Evolutionary conservation across 345 rosid species (phyloP).

Genomic region (Geranium rotundifolium): DNA sequence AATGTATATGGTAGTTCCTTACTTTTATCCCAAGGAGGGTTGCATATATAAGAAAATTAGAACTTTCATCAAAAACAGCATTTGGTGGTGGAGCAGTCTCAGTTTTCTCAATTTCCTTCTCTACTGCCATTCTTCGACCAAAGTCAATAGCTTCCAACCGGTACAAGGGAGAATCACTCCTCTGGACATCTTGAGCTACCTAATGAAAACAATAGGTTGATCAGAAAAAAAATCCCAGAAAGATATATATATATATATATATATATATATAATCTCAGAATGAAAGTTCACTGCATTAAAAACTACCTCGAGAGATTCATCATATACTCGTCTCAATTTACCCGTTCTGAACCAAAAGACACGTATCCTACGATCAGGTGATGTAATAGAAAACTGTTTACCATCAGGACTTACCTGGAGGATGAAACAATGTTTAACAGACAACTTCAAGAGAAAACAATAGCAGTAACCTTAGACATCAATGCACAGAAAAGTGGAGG

Average conservation of each 20-base stretch:
- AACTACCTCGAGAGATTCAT: slow-evolving; percentile 90
- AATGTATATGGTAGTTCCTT: slow-evolving; percentile 12
- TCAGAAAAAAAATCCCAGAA: slow-evolving; percentile 1
- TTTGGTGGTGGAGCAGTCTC: slow-evolving; percentile 74
- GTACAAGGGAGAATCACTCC: slow-evolving; percentile 78
- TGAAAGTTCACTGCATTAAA: background rate
- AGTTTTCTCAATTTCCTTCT: slow-evolving; percentile 90
- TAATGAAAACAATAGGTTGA: slow-evolving; percentile 12
- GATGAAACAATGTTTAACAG: background rate
- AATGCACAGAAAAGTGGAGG: no score
- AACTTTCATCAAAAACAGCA: slow-evolving; percentile 93
- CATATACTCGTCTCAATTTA: slow-evolving; percentile 79
- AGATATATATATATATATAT: slow-evolving; percentile 10
- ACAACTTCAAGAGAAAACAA: background rate
- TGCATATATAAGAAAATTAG: slow-evolving; percentile 85
- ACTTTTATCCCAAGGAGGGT: slow-evolving; percentile 92
- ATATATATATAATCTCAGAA: slow-evolving; percentile 3
- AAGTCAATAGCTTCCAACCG: slow-evolving; percentile 93
- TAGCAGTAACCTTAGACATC: no score
- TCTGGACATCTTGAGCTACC: slow-evolving; percentile 92
- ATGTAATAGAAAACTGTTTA: slow-evolving; percentile 67
- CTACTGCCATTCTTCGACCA: slow-evolving; percentile 98
- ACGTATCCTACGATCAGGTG: slow-evolving; percentile 93
- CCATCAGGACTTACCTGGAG: slow-evolving; percentile 94
- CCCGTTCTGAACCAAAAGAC: slow-evolving; percentile 87